Base-by-base conservation (phyloP, 2,329 filamentous ascomycete species). In the Escovopsis sp. region DNA sequence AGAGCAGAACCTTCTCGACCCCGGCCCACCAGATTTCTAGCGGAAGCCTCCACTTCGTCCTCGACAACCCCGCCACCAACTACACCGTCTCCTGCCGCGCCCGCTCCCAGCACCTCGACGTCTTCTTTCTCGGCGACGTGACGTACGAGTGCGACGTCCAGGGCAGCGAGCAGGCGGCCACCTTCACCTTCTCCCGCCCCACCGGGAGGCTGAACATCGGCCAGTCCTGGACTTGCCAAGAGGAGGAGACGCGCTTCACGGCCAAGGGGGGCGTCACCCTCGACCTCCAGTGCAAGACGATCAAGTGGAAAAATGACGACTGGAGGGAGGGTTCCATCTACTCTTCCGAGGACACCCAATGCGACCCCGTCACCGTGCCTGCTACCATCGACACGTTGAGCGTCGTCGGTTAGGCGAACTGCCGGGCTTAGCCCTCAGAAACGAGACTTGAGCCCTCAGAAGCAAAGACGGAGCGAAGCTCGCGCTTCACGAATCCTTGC, bases 51-150 rank as follows among this genome's bases (percentile, higher is more conserved):
- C 55, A 53, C 47, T 71, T 71, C 54, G 63, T 60, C 41, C 52
- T 70, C n/a, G 45, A 50, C 36, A 70, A 68, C 57, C 53, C 59
- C 12, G 62, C 55, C 23, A 44, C 66, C 27, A 42, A 51, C 27
- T 55, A 58, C 41, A 44, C 42, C 16, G 48, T 55, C 31, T 34
- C 35, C 25, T 71, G 68, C 59, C 42, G 41, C 19, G 63, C 53
- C 31, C 12, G 42, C 15, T 68, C 62, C 48, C 51, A 42, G 41
- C 56, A 58, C 49, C 56, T 68, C 5, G 39, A 34, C 9, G 60
- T 66, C 43, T 70, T 67, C 48, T 71, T 68, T 54, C 67, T 65
- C 48, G 66, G 64, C 44, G 59, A 49, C 34, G 14, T 58, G 25
- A 35, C 45, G 31, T 70, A 68, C 54, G 48, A 48, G 7, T 72